Conservation (phyloP, 140 eudicot species). For the Erigeron philadelphicus region DNA sequence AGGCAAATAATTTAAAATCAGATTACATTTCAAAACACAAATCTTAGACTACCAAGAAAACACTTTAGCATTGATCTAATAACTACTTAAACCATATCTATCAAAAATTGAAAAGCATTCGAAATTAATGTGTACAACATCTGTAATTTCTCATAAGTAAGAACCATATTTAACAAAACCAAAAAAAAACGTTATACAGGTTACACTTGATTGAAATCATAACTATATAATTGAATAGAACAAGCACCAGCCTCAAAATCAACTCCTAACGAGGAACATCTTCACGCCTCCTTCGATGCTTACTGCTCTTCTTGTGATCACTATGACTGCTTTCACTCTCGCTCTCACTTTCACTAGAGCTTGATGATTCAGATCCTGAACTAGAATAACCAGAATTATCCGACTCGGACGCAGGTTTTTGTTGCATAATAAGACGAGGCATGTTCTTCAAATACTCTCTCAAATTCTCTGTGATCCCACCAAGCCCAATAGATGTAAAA, state of each 20-base stretch:
- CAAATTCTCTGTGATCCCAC: slow-evolving; percentile 90
- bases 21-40: too few relatives aligned
- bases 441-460: slow-evolving; percentile 87
- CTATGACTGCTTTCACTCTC: slow-evolving; percentile 38
- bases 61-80: too few relatives aligned
- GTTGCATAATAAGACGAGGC: slow-evolving; percentile 94
- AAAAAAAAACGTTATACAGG: slow-evolving; percentile 21
- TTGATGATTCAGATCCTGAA: slow-evolving; percentile 45
- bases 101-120: background rate
- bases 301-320: slow-evolving; percentile 40
- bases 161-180: background rate
- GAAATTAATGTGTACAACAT: slow-evolving; percentile 12
- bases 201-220: slow-evolving; percentile 17
- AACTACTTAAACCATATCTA: too few relatives aligned
- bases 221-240: background rate
- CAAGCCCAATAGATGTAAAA: slow-evolving; percentile 91
- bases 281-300: slow-evolving; percentile 40
- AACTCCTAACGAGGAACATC: background rate
- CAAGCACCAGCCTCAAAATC: background rate
- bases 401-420: slow-evolving; percentile 58
- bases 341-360: slow-evolving; percentile 40
- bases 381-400: slow-evolving; percentile 43
- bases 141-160: background rate
- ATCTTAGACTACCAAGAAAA: too few relatives aligned
- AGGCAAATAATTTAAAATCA: too few relatives aligned